Conservation (phyloP, 1,284 basidiomycete genomes). For the Pseudozyma sp. region DNA sequence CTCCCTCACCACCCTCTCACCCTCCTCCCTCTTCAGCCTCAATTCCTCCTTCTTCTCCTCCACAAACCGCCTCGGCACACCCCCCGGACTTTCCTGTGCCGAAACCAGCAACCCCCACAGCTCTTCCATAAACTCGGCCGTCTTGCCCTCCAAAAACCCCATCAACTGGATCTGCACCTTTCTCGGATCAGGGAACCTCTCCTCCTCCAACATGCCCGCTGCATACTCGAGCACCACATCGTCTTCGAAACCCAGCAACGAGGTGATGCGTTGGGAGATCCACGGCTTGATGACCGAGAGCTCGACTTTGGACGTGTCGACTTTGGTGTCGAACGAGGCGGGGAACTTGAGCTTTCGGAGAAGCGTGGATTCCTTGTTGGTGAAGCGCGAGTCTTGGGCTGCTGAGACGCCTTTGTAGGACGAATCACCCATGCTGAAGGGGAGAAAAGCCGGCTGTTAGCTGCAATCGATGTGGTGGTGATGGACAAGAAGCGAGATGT, state of each 20-base stretch:
- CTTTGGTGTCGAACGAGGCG: slow-evolving; percentile 77
- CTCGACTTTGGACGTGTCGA: slow-evolving; percentile 95
- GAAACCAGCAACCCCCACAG: slow-evolving; percentile 91
- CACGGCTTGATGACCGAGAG: slow-evolving; percentile 80
- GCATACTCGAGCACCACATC: slow-evolving; percentile 97
- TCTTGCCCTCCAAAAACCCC: slow-evolving; percentile 83
- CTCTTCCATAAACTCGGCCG: slow-evolving; percentile 84
- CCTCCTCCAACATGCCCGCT: slow-evolving; percentile 89
- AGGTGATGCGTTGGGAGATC: slow-evolving; percentile 89
- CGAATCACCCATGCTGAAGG: slow-evolving; percentile 37
- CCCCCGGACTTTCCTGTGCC: slow-evolving; percentile 87
- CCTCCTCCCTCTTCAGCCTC: slow-evolving; percentile 78
- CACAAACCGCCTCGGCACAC: slow-evolving; percentile 91
- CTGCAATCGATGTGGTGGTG: neutral
- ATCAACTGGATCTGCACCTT: slow-evolving; percentile 94
- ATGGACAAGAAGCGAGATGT: neutral
- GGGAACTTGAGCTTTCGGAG: slow-evolving; percentile 88
- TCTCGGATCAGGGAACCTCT: slow-evolving; percentile 87
- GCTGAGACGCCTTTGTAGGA: slow-evolving; percentile 54
- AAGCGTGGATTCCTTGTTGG: slow-evolving; percentile 91
- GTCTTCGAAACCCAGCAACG: slow-evolving; percentile 92
- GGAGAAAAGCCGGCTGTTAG: no score
- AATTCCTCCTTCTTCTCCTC: slow-evolving; percentile 96
- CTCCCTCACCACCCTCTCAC: slow-evolving; percentile 78
- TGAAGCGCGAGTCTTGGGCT: slow-evolving; percentile 76